phyloP scores from a whole-genome alignment of 2,329 filamentous ascomycete genomes.

The Escovopsis sp. region DNA sequence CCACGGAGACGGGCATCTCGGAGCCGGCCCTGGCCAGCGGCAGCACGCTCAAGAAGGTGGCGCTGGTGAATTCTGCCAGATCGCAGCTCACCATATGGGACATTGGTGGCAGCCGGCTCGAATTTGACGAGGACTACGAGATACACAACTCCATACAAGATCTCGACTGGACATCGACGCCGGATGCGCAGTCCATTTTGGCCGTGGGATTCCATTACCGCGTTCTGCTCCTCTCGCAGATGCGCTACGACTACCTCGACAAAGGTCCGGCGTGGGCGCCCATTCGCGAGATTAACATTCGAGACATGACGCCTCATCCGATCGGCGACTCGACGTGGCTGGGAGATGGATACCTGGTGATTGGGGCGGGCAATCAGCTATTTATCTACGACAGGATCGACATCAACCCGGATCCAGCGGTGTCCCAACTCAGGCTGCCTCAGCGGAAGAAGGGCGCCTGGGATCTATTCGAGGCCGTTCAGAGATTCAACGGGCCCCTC shows the following conservation, averaged over 20 bases:
- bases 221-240: slow-evolving; percentile 67
- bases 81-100: slow-evolving; percentile 85
- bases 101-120: slow-evolving; percentile 62
- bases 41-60: slow-evolving; percentile 74
- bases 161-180: slow-evolving; percentile 87
- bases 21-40: slow-evolving; percentile 68
- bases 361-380: slow-evolving; percentile 82
- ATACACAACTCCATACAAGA: slow-evolving; percentile 64
- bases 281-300: slow-evolving; percentile 67
- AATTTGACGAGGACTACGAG: slow-evolving; percentile 64
- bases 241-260: slow-evolving; percentile 84
- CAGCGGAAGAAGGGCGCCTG: slow-evolving; percentile 34
- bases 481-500: slow-evolving; percentile 70
- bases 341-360: slow-evolving; percentile 65
- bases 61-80: slow-evolving; percentile 58
- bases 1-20: slow-evolving; percentile 60
- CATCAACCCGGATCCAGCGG: slow-evolving; percentile 43
- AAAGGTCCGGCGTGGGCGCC: slow-evolving; percentile 80
- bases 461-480: slow-evolving; percentile 69
- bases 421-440: slow-evolving; percentile 34
- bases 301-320: slow-evolving; percentile 70
- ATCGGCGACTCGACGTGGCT: slow-evolving; percentile 93
- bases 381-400: slow-evolving; percentile 73
- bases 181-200: slow-evolving; percentile 74
- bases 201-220: slow-evolving; percentile 86